These are phyloP conservation scores for Fusarium avenaceum DNA, from an alignment of 2,329 filamentous ascomycete species.

Conservation along the genomic window DNA sequence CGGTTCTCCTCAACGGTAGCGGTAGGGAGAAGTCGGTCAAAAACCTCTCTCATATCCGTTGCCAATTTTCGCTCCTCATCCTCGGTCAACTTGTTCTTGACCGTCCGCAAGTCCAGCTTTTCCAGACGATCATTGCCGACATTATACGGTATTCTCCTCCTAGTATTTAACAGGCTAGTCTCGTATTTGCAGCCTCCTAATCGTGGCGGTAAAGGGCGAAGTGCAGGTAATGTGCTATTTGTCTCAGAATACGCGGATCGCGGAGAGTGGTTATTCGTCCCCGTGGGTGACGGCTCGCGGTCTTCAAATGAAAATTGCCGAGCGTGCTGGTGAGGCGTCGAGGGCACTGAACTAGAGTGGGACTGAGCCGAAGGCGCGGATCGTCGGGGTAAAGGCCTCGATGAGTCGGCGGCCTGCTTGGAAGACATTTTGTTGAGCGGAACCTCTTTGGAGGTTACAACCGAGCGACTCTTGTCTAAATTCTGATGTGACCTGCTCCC, in stretches of 20 bases:
- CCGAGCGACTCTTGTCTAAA: conserved; percentile 72
- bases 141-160: conserved; percentile 91
- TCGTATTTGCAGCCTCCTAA: conserved; percentile 85
- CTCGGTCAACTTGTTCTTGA: conserved; percentile 77
- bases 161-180: conserved; percentile 83
- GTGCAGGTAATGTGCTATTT: conserved; percentile 77
- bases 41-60: conserved; percentile 87
- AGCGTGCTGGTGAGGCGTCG: conserved; percentile 90
- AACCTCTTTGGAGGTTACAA: conserved; percentile 71
- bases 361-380: conserved; percentile 52
- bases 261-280: conserved; percentile 83
- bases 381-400: conserved; percentile 51
- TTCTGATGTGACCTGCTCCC: conserved; percentile 72
- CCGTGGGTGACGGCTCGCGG: conserved; percentile 82
- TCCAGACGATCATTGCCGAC: conserved; percentile 85
- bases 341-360: conserved; percentile 90
- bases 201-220: conserved; percentile 73
- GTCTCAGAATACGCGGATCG: conserved; percentile 92
- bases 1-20: conserved; percentile 82
- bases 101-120: conserved; percentile 76
- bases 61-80: conserved; percentile 82
- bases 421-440: conserved; percentile 66
- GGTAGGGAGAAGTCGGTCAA: conserved; percentile 86
- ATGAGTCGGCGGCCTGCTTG: conserved; percentile 56
- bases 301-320: conserved; percentile 86